Base-by-base conservation (phyloP, 192 early-diverging fungal genomes). In the Chytriomyces confervae region DNA sequence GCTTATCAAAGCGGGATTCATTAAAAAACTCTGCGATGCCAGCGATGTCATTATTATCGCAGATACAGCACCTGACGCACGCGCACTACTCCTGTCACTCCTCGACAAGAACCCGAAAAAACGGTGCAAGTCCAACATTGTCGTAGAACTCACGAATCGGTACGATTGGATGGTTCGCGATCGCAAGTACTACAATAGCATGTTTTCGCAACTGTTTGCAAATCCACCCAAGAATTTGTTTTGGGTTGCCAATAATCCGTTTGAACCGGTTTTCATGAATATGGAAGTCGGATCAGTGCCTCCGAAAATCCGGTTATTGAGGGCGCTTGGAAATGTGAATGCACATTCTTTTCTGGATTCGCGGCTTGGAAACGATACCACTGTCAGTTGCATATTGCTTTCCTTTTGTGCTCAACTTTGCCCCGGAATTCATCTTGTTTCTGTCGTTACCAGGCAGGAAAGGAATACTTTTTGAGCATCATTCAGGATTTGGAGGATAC, bases 181-280 rank as follows among this genome's bases (percentile, higher is more conserved):
- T 9, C 49, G 44, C 13, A 50, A 70, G 8, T 13, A 8, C 13
- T 70, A 70, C 69, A 11, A 53, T 24, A 44, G 0, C 20, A 70
- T 70, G 69, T 20, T 70, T 18, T 27, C 0, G 47, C 10, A n/a
- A 23, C 13, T 70, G 2, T 11, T 70, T 50, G 50, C 23, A n/a
- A 18, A 18, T 11, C 24, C 24, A 1, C 66, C 66, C 10, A 16
- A 16, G 47, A 50, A 70, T 24, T 24, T 70, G 49, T 53, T 16
- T 16, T 70, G 69, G 69, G 53, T 50, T n/a, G 69, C 47, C 18
- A 70, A 70, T 27, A 70, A 70, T 57, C 69, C 69, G 7, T 70
- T 70, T 53, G 69, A 70, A 27, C 5, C 11, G 7, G 44, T 13
- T 7, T 70, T 23, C 36, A 70, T 70, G 69, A 16, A 29, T 16